A percentile compares a stretch with the other conserved stretches of the same genome.
Evolutionary conservation across 2,329 filamentous ascomycete species (phyloP).

Genomic region (Epichloe gansuensis): DNA sequence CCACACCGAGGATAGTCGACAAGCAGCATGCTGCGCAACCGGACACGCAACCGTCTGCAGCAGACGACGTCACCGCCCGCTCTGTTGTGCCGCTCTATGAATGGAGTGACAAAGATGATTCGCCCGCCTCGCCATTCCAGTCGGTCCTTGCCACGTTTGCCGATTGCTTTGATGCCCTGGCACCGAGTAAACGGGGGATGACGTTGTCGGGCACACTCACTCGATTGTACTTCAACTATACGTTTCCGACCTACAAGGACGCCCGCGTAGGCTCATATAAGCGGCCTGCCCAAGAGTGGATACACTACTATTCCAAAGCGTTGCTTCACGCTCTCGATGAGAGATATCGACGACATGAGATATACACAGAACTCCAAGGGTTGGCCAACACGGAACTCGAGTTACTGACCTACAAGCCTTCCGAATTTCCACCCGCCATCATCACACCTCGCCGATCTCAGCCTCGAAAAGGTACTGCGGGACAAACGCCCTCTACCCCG

Average conservation of each 20-base stretch:
- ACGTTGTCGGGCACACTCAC: slow-evolving; percentile 13
- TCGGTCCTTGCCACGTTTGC: slow-evolving; percentile 17
- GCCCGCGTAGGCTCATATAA: slow-evolving; percentile 22
- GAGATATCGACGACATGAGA: slow-evolving; percentile 20
- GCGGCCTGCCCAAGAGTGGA: slow-evolving; percentile 28
- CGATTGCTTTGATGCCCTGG: slow-evolving; percentile 7
- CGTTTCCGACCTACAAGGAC: slow-evolving; percentile 17
- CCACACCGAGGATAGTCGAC: neutral
- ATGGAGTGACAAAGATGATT: neutral
- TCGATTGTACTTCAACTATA: slow-evolving; percentile 21
- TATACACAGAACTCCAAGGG: slow-evolving; percentile 23
- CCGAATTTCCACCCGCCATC: slow-evolving; percentile 16
- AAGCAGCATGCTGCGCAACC: neutral
- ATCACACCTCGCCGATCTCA: slow-evolving; percentile 12
- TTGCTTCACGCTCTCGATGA: slow-evolving; percentile 24
- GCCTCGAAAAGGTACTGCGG: neutral
- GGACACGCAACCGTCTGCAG: neutral
- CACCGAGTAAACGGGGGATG: slow-evolving; percentile 12
- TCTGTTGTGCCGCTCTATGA: slow-evolving; percentile 1
- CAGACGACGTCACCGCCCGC: neutral
- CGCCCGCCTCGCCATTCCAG: slow-evolving; percentile 12
- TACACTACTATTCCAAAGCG: slow-evolving; percentile 30
- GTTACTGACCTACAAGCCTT: slow-evolving; percentile 15
- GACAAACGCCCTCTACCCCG: slow-evolving; percentile 1
- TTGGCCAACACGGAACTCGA: slow-evolving; percentile 15